A percentile compares a stretch with the other conserved stretches of the same genome.
Conservation (phyloP, 192 early-diverging fungal species). For the Linnemannia zychae region DNA sequence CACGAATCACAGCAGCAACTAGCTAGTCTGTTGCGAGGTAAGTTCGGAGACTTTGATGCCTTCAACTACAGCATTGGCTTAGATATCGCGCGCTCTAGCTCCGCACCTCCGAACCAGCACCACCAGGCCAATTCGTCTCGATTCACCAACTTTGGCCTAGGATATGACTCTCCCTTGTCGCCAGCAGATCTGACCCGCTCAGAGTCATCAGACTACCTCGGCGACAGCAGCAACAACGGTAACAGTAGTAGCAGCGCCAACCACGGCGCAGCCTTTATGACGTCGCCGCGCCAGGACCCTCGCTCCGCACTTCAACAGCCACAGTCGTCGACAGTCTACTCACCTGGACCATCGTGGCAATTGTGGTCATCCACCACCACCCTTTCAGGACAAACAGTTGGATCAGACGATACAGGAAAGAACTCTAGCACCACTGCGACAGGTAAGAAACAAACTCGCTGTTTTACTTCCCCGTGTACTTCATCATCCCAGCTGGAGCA, state of each 20-base stretch:
- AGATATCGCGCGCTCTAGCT: conserved; percentile 72
- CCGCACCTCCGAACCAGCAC: conserved; percentile 82
- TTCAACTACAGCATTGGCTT: conserved; percentile 27
- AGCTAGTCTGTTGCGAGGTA: conserved; percentile 64
- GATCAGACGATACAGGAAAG: conserved; percentile 10
- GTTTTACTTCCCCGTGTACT: too few relatives aligned
- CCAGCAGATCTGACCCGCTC: conserved; percentile 59
- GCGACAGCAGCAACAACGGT: not conserved
- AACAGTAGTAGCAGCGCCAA: not conserved
- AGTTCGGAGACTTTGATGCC: conserved; percentile 60
- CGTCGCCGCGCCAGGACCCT: conserved; percentile 9
- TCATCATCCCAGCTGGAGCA: not conserved
- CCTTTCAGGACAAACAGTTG: not conserved
- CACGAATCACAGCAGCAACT: conserved; percentile 31
- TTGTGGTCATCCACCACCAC: conserved; percentile 23
- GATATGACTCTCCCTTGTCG: conserved; percentile 42
- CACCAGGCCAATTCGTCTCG: conserved; percentile 50
- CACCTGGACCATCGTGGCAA: conserved; percentile 29
- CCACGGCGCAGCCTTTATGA: not conserved
- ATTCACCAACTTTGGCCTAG: conserved; percentile 40
- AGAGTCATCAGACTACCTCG: conserved; percentile 45
- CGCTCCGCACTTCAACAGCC: not conserved
- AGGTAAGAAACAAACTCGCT: not conserved
- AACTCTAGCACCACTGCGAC: not conserved
- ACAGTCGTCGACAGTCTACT: conserved; percentile 11